Conservation (phyloP, 2,329 filamentous ascomycete species). For the Apiospora kogelbergensis region DNA sequence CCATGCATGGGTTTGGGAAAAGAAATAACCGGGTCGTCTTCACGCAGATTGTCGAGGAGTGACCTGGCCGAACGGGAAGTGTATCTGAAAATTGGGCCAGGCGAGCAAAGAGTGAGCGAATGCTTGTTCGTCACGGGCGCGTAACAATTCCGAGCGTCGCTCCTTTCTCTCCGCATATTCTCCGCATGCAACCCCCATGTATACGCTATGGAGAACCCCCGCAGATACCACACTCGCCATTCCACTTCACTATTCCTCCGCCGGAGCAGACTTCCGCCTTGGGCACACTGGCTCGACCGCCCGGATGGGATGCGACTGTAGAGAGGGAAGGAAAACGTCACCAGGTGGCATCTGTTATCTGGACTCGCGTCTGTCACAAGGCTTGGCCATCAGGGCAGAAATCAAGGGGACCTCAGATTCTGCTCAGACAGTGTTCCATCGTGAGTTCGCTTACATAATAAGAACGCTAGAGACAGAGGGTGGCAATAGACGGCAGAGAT, state of each 20-base stretch:
- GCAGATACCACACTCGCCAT: not conserved
- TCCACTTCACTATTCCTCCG: not conserved
- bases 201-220: not conserved
- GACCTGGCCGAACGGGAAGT: not conserved
- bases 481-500: not conserved
- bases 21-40: not conserved
- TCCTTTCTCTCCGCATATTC: constrained; percentile 1
- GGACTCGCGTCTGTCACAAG: not conserved
- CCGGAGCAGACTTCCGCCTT: not conserved
- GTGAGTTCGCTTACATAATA: not conserved
- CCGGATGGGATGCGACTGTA: not conserved
- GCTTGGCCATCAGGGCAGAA: not conserved
- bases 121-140: not conserved
- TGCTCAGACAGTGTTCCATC: too few species aligned
- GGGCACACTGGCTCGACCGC: not conserved
- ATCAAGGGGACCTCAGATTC: not conserved
- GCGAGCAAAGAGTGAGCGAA: not conserved
- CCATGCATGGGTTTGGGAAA: not conserved
- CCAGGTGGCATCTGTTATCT: not conserved
- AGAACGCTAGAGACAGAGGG: not conserved
- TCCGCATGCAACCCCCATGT: not conserved
- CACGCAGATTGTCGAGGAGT: not conserved
- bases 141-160: not conserved
- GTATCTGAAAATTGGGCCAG: not conserved
- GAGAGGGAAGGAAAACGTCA: not conserved